These are phyloP conservation scores for Camellia japonica DNA, from an alignment of 148 eudicot genomes.

Conservation along the genomic window DNA sequence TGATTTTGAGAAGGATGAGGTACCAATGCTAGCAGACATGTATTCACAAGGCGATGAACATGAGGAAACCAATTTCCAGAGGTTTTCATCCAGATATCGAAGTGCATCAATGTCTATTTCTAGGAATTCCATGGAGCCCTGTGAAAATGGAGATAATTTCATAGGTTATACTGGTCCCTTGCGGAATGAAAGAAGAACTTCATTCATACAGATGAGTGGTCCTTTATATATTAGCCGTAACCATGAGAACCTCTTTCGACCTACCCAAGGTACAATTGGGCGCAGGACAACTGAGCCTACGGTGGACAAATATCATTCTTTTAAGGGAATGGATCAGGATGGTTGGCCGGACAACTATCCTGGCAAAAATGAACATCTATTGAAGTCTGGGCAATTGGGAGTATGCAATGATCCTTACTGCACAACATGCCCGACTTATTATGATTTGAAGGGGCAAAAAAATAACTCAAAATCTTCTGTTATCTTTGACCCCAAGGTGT, in stretches of 20 bases:
- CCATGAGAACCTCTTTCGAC: slow-evolving; percentile 29
- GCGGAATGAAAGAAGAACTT: slow-evolving; percentile 36
- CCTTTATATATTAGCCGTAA: slow-evolving; percentile 43
- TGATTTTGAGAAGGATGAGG: slow-evolving; percentile 51
- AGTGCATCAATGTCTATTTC: slow-evolving; percentile 61
- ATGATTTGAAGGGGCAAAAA: slow-evolving; percentile 31
- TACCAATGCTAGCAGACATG: slow-evolving; percentile 46
- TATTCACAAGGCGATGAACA: slow-evolving; percentile 22
- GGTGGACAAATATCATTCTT: slow-evolving; percentile 32
- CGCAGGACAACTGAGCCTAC: slow-evolving; percentile 23
- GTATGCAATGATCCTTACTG: slow-evolving; percentile 90
- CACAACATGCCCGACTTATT: slow-evolving; percentile 70
- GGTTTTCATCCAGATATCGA: slow-evolving; percentile 30
- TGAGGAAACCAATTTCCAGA: slow-evolving; percentile 19
- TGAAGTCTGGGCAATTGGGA: slow-evolving; percentile 76
- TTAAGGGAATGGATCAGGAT: slow-evolving; percentile 26
- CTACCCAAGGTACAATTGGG: slow-evolving; percentile 22
- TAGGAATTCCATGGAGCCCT: slow-evolving; percentile 28
- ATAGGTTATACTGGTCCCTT: slow-evolving; percentile 63
- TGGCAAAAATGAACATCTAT: slow-evolving; percentile 54
- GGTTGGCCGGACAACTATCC: slow-evolving; percentile 26
- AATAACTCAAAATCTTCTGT: slow-evolving; percentile 37
- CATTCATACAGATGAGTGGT: slow-evolving; percentile 58
- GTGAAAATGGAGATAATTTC: slow-evolving; percentile 28
- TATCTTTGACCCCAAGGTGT: slow-evolving; percentile 56